Evolutionary conservation across 2,329 filamentous ascomycete species (phyloP).

Genomic region (Helminthosporium solani): DNA sequence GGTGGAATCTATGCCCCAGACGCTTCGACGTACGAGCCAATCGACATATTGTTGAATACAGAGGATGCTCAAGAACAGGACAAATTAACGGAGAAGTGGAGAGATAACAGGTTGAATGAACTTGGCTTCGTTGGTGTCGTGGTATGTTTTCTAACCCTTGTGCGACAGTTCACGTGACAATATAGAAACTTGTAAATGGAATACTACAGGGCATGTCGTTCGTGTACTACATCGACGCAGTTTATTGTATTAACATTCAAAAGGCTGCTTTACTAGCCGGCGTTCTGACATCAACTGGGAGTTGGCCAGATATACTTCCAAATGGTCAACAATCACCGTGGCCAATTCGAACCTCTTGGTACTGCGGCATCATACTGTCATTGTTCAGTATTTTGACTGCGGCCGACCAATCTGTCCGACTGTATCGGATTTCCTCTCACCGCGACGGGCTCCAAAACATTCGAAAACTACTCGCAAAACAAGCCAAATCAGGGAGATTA

Average conservation of each 20-base stretch:
- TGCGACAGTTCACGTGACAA: not conserved
- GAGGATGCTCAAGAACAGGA: slow-evolving; percentile 37
- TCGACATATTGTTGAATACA: slow-evolving; percentile 41
- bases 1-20: slow-evolving; percentile 38
- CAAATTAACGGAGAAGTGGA: slow-evolving; percentile 41
- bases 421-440: slow-evolving; percentile 47
- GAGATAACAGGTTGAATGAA: slow-evolving; percentile 44
- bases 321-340: slow-evolving; percentile 43
- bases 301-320: slow-evolving; percentile 46
- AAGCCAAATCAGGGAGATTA: slow-evolving; percentile 24
- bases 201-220: no score
- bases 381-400: slow-evolving; percentile 53
- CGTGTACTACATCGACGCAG: no score
- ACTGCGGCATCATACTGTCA: slow-evolving; percentile 50
- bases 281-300: slow-evolving; percentile 47
- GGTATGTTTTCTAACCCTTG: slow-evolving; percentile 22
- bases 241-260: not conserved
- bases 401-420: slow-evolving; percentile 45
- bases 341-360: slow-evolving; percentile 46
- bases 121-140: slow-evolving; percentile 47
- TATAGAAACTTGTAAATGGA: no score
- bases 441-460: slow-evolving; percentile 42
- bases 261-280: slow-evolving; percentile 43
- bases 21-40: slow-evolving; percentile 39
- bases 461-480: slow-evolving; percentile 34